Conservation (phyloP, 2,329 filamentous ascomycete species). For the Apiospora pterosperma region DNA sequence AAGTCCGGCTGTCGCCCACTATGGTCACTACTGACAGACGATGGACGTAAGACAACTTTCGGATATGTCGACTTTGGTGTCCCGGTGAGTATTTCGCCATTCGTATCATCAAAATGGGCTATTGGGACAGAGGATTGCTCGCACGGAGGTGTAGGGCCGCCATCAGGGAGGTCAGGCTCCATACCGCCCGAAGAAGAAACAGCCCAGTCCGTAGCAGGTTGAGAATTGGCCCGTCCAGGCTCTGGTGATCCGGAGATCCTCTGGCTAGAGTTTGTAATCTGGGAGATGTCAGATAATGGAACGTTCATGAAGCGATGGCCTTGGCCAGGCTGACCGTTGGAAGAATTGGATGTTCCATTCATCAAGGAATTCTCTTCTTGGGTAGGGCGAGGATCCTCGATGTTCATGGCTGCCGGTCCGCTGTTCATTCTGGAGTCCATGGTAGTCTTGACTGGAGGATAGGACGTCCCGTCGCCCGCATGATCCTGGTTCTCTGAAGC, state of each 20-base stretch:
- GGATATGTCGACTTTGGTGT: slow-evolving; percentile 23
- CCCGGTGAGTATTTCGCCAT: slow-evolving; percentile 7
- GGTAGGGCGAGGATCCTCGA: background rate
- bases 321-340: slow-evolving; percentile 16
- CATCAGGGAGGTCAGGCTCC: background rate
- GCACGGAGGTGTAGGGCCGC: background rate
- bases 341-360: slow-evolving; percentile 12
- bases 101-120: slow-evolving; percentile 12
- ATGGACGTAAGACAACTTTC: slow-evolving; percentile 27
- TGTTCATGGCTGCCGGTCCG: background rate
- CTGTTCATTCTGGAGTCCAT: background rate
- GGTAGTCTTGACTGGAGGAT: background rate
- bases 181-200: background rate
- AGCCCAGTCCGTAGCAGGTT: background rate
- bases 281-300: slow-evolving; percentile 20
- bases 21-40: slow-evolving; percentile 37
- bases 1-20: slow-evolving; percentile 51
- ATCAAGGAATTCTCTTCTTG: background rate
- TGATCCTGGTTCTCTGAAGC: background rate
- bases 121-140: slow-evolving; percentile 9
- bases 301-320: slow-evolving; percentile 13
- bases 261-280: slow-evolving; percentile 20
- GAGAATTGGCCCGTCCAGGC: slow-evolving; percentile 5
- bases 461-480: background rate
- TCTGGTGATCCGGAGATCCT: slow-evolving; percentile 21